Evolutionary conservation across 1,284 basidiomycete species (phyloP).

Genomic region (Inonotus obliquus): DNA sequence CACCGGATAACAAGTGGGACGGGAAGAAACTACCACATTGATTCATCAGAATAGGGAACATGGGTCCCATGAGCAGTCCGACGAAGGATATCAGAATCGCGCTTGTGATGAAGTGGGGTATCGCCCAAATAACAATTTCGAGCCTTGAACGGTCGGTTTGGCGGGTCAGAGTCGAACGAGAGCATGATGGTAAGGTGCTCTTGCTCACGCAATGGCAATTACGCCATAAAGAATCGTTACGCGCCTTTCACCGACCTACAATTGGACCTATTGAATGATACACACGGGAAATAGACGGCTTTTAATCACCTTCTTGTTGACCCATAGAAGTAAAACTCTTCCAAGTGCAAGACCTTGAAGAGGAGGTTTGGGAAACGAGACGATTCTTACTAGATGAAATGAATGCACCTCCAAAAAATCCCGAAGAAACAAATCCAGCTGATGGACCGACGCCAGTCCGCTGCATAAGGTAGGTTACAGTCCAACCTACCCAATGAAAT

Average conservation of each 20-base stretch:
- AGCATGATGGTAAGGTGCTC: slow-evolving; percentile 1
- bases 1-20: slow-evolving; percentile 53
- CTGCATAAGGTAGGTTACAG: slow-evolving; percentile 52
- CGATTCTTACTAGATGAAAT: not conserved
- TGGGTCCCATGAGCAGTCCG: slow-evolving; percentile 47
- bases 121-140: slow-evolving; percentile 35
- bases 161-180: not conserved
- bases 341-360: slow-evolving; percentile 50
- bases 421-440: slow-evolving; percentile 49
- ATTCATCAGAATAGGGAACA: slow-evolving; percentile 65
- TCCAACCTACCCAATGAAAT: too few species aligned
- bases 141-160: slow-evolving; percentile 20
- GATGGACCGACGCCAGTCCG: slow-evolving; percentile 41
- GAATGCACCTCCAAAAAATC: slow-evolving; percentile 44
- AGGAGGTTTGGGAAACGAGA: not conserved
- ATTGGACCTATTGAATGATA: slow-evolving; percentile 8
- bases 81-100: slow-evolving; percentile 33
- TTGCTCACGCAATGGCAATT: slow-evolving; percentile 46
- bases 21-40: slow-evolving; percentile 54
- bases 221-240: slow-evolving; percentile 48
- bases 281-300: not conserved
- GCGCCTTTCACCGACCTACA: slow-evolving; percentile 47
- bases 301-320: slow-evolving; percentile 46
- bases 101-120: slow-evolving; percentile 30
- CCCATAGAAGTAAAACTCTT: slow-evolving; percentile 50